Conservation (phyloP, 2,329 filamentous ascomycete genomes). For the Paracoccidioides brasiliensis region DNA sequence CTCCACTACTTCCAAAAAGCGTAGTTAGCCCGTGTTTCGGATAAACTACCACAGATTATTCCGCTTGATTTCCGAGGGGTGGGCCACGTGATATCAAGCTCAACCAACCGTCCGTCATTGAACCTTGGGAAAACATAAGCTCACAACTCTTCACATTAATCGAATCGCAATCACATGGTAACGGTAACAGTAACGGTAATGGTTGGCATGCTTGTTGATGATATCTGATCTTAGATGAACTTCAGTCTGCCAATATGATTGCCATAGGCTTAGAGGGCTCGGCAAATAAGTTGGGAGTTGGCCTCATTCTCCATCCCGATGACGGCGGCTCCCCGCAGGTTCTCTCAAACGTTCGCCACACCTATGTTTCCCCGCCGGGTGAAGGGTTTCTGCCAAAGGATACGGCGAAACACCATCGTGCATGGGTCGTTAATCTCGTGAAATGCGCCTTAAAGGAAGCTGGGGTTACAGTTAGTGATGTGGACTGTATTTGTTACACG, state of each 20-base stretch:
- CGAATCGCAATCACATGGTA: neutral
- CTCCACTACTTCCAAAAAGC: slow-evolving; percentile 7
- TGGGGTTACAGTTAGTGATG: slow-evolving; percentile 45
- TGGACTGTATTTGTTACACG: slow-evolving; percentile 92
- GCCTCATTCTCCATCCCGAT: slow-evolving; percentile 65
- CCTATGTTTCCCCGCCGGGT: slow-evolving; percentile 80
- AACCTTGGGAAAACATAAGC: neutral
- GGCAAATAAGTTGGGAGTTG: slow-evolving; percentile 94
- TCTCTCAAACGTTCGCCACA: slow-evolving; percentile 89
- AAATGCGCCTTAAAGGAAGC: slow-evolving; percentile 65
- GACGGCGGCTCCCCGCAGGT: slow-evolving; percentile 48
- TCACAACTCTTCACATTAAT: no score
- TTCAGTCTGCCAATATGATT: slow-evolving; percentile 37
- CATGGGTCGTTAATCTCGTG: slow-evolving; percentile 71
- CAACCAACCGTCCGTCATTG: neutral
- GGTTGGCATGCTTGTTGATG: no score
- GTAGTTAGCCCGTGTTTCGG: slow-evolving; percentile 15
- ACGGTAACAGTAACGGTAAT: neutral
- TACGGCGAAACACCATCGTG: slow-evolving; percentile 80
- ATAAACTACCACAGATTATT: slow-evolving; percentile 14
- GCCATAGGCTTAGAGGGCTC: slow-evolving; percentile 75
- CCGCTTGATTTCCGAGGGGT: neutral
- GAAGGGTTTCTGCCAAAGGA: slow-evolving; percentile 95
- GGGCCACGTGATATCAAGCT: neutral
- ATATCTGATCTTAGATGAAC: neutral